Percentiles rank a stretch among this genome's conserved stretches.
phyloP scores from a whole-genome alignment of 2,329 filamentous ascomycete species.

The Coniella lustricola region DNA sequence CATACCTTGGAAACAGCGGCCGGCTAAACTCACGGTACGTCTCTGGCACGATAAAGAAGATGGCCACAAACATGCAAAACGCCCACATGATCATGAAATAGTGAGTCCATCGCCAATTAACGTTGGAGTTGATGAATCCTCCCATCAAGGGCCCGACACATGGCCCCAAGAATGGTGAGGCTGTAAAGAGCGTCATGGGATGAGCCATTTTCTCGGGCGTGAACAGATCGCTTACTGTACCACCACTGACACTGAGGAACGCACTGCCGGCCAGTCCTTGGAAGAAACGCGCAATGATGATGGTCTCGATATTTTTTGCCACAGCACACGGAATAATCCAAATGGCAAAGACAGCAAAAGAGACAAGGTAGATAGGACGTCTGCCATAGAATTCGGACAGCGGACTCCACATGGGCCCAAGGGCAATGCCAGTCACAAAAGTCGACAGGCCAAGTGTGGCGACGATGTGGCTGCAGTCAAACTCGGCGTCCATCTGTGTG shows the following conservation, averaged over 20 bases:
- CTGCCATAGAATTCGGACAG: constrained; percentile 76
- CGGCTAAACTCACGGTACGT: constrained; percentile 59
- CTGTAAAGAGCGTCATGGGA: constrained; percentile 77
- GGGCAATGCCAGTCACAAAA: constrained; percentile 69
- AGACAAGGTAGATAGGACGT: constrained; percentile 69
- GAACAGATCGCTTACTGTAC: constrained; percentile 80
- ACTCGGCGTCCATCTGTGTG: constrained; percentile 65
- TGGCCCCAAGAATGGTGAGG: constrained; percentile 57
- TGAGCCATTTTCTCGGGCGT: constrained; percentile 58
- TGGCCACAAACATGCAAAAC: constrained; percentile 52
- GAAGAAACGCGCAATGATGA: constrained; percentile 73
- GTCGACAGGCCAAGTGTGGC: constrained; percentile 74
- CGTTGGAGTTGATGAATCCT: constrained; percentile 75
- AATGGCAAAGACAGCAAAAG: constrained; percentile 67
- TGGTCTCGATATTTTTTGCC: constrained; percentile 72
- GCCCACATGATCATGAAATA: constrained; percentile 82
- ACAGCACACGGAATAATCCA: constrained; percentile 78
- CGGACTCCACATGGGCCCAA: constrained; percentile 58
- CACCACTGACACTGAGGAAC: constrained; percentile 69
- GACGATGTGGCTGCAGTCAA: constrained; percentile 61
- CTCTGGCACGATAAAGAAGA: constrained; percentile 73
- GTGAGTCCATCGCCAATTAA: constrained; percentile 74
- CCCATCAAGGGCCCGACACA: constrained; percentile 56
- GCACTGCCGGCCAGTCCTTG: constrained; percentile 64
- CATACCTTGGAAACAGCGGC: background rate